A percentile compares a stretch with the other conserved stretches of the same genome.
These are phyloP conservation scores for Abrus precatorius DNA, from an alignment of 306 rosid species.

Conservation along the genomic window DNA sequence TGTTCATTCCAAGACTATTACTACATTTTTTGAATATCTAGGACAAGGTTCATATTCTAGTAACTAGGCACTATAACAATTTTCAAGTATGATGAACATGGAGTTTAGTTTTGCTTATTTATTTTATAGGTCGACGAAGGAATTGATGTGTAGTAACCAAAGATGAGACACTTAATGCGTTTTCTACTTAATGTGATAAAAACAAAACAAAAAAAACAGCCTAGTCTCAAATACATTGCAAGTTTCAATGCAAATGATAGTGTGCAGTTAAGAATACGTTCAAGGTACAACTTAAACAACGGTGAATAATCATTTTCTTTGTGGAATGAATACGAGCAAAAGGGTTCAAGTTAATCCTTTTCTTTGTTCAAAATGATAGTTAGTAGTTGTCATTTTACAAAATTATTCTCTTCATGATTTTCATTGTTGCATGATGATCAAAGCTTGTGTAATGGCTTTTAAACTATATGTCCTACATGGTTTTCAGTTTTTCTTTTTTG, in stretches of 20 bases:
- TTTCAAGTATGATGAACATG: neutral
- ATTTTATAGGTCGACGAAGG: neutral
- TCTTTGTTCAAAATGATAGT: too few species aligned
- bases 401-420: neutral
- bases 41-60: neutral
- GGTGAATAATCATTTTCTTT: neutral
- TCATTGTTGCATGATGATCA: neutral
- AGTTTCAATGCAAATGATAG: neutral
- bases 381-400: too few species aligned
- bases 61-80: neutral
- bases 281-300: neutral
- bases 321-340: neutral
- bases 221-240: neutral
- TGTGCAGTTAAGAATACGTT: neutral
- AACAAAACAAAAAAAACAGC: too few species aligned
- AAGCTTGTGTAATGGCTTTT: neutral
- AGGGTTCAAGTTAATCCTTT: neutral
- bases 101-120: conserved; percentile 8
- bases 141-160: neutral
- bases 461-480: too few species aligned
- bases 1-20: neutral
- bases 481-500: too few species aligned
- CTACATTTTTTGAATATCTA: neutral
- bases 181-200: too few species aligned
- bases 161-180: neutral